Percentiles rank a stretch among this genome's conserved stretches.
Conservation (phyloP, 768 basidiomycete species). For the Tylopilus rubrobrunneus region DNA sequence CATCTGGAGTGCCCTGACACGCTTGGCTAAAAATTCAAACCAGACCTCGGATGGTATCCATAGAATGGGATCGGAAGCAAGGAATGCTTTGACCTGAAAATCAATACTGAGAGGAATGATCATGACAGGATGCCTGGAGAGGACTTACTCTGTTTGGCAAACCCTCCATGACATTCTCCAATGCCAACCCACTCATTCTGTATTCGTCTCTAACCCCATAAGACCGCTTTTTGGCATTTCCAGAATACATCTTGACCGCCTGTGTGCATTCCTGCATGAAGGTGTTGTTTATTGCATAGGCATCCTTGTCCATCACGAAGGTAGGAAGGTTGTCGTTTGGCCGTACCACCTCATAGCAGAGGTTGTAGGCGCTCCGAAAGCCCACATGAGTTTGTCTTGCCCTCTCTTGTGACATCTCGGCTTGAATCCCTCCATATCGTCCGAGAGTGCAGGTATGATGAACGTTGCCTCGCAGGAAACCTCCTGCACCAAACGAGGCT, state of each 20-base stretch:
- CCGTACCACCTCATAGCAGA: background rate
- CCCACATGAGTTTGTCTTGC: background rate
- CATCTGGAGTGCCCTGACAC: background rate
- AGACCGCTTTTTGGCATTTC: background rate
- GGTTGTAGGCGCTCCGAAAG: conserved; percentile 1
- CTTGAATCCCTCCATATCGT: conserved; percentile 1
- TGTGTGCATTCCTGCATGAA: background rate
- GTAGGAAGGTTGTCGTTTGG: background rate
- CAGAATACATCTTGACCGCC: background rate
- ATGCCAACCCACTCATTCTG: conserved; percentile 1
- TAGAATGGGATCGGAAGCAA: conserved; percentile 1
- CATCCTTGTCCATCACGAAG: background rate
- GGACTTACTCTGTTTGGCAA: background rate
- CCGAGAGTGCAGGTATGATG: background rate
- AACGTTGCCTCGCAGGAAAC: background rate
- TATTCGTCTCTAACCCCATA: conserved; percentile 10
- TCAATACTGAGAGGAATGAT: background rate
- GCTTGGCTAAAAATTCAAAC: conserved; percentile 5
- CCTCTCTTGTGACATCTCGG: too few relatives aligned
- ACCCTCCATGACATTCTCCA: background rate
- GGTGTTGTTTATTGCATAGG: background rate
- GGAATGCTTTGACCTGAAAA: background rate
- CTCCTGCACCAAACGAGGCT: background rate
- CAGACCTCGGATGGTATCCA: conserved; percentile 2
- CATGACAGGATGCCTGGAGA: background rate